phyloP scores from a whole-genome alignment of 1,139 yeast species.

The Hyphopichia fennica region DNA sequence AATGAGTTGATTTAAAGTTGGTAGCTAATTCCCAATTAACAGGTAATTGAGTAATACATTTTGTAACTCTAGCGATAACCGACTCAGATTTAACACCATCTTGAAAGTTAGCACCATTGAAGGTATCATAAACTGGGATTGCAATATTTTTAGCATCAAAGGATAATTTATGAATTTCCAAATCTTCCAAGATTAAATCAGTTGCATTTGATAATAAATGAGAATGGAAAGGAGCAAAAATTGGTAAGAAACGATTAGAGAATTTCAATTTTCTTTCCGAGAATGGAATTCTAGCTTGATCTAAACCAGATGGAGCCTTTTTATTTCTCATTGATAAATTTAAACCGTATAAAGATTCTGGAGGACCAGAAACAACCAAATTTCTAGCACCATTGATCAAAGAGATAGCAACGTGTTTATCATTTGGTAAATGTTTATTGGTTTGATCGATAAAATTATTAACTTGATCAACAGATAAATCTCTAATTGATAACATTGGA shows the following conservation, averaged over 20 bases:
- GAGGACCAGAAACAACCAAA: slow-evolving; percentile 96
- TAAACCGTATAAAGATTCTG: slow-evolving; percentile 96
- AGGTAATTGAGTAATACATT: slow-evolving; percentile 82
- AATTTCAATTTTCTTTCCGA: slow-evolving; percentile 92
- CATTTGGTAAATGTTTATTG: slow-evolving; percentile 88
- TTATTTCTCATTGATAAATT: slow-evolving; percentile 89
- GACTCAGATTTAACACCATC: slow-evolving; percentile 33
- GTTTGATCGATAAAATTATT: slow-evolving; percentile 79
- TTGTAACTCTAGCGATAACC: slow-evolving; percentile 57
- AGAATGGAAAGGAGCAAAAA: slow-evolving; percentile 96
- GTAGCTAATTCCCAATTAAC: slow-evolving; percentile 96
- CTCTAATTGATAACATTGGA: slow-evolving; percentile 95
- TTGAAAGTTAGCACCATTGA: slow-evolving; percentile 78
- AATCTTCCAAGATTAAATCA: slow-evolving; percentile 63
- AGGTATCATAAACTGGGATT: slow-evolving; percentile 92
- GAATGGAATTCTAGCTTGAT: slow-evolving; percentile 91
- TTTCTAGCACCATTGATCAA: slow-evolving; percentile 94
- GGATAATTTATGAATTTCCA: slow-evolving; percentile 52
- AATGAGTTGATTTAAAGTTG: slow-evolving; percentile 75
- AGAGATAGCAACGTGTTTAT: slow-evolving; percentile 87
- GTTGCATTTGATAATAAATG: slow-evolving; percentile 77
- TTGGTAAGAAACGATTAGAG: slow-evolving; percentile 91
- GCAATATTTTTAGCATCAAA: slow-evolving; percentile 57
- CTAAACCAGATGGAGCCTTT: slow-evolving; percentile 92
- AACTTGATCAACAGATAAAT: slow-evolving; percentile 77